phyloP scores from a whole-genome alignment of 306 rosid genomes.

The Lotus japonicus region DNA sequence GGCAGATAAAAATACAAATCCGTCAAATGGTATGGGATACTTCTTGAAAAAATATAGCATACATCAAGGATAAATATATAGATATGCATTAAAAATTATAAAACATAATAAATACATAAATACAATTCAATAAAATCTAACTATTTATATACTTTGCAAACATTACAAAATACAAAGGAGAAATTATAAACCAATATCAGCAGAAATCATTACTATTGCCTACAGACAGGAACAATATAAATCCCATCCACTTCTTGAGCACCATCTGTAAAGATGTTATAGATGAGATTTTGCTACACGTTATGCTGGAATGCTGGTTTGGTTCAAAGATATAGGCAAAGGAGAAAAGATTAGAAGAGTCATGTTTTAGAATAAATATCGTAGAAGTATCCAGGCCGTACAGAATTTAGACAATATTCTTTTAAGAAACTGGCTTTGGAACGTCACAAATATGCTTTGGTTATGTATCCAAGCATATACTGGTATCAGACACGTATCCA shows the following conservation, averaged over 20 bases:
- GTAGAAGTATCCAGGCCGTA: neutral
- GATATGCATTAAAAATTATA: neutral
- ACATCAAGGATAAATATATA: neutral
- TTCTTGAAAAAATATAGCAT: neutral
- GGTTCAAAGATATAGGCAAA: neutral
- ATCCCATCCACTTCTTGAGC: neutral
- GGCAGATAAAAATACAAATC: neutral
- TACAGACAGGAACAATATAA: neutral
- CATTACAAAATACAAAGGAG: neutral
- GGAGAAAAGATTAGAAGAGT: neutral
- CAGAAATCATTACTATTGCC: neutral
- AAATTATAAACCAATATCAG: neutral
- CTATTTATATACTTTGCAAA: neutral
- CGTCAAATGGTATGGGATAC: neutral
- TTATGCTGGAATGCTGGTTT: neutral
- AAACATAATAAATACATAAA: neutral
- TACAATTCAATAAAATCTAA: neutral
- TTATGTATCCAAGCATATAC: neutral
- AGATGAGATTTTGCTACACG: neutral
- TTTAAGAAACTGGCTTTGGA: neutral
- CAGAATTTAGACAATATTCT: neutral
- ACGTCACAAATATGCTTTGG: neutral
- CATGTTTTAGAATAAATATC: neutral
- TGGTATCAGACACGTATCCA: neutral
- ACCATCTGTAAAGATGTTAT: neutral